Percentiles rank a stretch among this genome's conserved stretches.
Conservation (phyloP, 202 grass and related monocot species). For the Zizania palustris region DNA sequence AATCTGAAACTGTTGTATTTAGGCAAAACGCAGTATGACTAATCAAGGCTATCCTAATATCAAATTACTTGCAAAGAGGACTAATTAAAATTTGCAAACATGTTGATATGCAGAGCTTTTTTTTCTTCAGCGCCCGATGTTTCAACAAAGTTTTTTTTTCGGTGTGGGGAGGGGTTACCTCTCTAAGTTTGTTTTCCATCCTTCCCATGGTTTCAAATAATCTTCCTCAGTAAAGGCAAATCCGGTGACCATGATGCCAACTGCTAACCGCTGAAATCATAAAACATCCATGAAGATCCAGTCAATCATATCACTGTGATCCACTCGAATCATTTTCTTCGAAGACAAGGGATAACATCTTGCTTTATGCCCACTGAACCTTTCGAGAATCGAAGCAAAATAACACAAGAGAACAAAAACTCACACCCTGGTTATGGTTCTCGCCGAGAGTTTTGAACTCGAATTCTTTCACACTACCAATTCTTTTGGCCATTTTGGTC, state of each 20-base stretch:
- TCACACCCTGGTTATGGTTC: slow-evolving; percentile 96
- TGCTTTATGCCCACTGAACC: neutral
- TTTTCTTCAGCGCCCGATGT: slow-evolving; percentile 6
- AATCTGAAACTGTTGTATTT: slow-evolving; percentile 9
- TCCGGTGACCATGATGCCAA: slow-evolving; percentile 77
- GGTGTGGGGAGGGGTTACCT: slow-evolving; percentile 43
- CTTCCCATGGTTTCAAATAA: slow-evolving; percentile 92
- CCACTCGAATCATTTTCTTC: neutral
- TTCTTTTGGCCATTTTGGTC: slow-evolving; percentile 93
- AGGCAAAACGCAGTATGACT: neutral
- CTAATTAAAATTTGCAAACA: neutral
- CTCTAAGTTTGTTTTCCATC: slow-evolving; percentile 82
- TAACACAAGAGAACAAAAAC: slow-evolving; percentile 51
- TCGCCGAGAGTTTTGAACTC: slow-evolving; percentile 83
- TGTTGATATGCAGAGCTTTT: too few species aligned
- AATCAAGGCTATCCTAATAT: neutral
- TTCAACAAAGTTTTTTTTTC: neutral
- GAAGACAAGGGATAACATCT: slow-evolving; percentile 22
- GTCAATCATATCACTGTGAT: slow-evolving; percentile 29
- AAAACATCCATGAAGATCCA: slow-evolving; percentile 18
- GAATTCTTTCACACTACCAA: slow-evolving; percentile 85
- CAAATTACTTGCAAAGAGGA: neutral
- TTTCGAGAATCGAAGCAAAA: slow-evolving; percentile 31
- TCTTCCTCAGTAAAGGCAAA: slow-evolving; percentile 82
- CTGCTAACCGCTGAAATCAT: slow-evolving; percentile 70